Evolutionary conservation across 192 early-diverging fungal species (phyloP).

Genomic region (Gorgonomyces haynaldii): DNA sequence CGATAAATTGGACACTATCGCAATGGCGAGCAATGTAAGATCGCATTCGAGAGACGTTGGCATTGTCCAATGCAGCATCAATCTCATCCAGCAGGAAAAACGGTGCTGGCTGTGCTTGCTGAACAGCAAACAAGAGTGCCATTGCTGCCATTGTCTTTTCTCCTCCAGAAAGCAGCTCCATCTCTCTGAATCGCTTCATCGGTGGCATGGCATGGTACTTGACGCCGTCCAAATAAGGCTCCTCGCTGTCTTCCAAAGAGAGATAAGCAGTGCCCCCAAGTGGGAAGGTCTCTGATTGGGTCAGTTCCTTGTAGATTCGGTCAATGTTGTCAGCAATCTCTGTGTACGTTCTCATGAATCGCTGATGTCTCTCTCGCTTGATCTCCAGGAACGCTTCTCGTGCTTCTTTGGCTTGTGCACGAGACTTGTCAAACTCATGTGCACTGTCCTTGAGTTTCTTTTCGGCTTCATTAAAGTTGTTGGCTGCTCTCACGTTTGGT

Average conservation of each 20-base stretch:
- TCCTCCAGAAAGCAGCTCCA: constrained; percentile 97
- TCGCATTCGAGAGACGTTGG: constrained; percentile 88
- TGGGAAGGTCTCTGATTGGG: constrained; percentile 72
- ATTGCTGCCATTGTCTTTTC: constrained; percentile 98
- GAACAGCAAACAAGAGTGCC: constrained; percentile 93
- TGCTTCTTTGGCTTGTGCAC: constrained; percentile 66
- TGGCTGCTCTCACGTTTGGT: constrained; percentile 83
- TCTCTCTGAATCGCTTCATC: constrained; percentile 97
- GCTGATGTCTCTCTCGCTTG: constrained; percentile 66
- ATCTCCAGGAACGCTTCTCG: constrained; percentile 72
- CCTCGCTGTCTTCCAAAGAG: constrained; percentile 82
- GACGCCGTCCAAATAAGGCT: constrained; percentile 87
- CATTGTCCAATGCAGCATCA: constrained; percentile 94
- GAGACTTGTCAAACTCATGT: constrained; percentile 69
- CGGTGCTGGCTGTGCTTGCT: constrained; percentile 84
- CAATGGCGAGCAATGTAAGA: constrained; percentile 71
- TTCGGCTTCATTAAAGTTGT: constrained; percentile 77
- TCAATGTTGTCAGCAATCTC: constrained; percentile 90
- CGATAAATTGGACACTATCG: constrained; percentile 80
- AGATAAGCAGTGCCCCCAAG: constrained; percentile 91
- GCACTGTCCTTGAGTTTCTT: constrained; percentile 66
- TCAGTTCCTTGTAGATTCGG: constrained; percentile 91
- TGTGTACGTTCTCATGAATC: constrained; percentile 72
- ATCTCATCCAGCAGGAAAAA: constrained; percentile 99
- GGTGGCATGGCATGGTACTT: constrained; percentile 99